These are phyloP conservation scores for Bremia lactucae DNA, from an alignment of 352 stramenopile genomes.

Conservation along the genomic window DNA sequence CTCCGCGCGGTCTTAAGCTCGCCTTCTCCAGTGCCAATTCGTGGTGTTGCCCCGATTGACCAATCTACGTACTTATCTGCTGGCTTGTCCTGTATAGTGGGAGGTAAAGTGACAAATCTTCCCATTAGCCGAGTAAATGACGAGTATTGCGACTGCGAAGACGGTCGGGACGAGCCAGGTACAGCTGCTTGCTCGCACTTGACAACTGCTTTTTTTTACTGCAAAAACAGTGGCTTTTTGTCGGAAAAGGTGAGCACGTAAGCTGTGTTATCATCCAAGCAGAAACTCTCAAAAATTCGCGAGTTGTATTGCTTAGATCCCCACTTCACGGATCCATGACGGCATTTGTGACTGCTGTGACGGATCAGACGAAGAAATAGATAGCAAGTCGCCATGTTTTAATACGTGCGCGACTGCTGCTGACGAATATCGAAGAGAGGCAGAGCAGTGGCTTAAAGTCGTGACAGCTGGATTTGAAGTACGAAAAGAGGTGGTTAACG, in stretches of 20 bases:
- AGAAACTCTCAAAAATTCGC: neutral
- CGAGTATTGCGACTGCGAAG: conserved; percentile 90
- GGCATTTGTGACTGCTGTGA: conserved; percentile 97
- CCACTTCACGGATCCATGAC: conserved; percentile 85
- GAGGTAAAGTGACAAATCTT: conserved; percentile 23
- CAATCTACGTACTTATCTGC: conserved; percentile 13
- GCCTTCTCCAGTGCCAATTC: conserved; percentile 14
- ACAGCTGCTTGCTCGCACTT: conserved; percentile 76
- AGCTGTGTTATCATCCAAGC: too few relatives aligned
- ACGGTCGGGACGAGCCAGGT: conserved; percentile 81
- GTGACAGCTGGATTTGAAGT: conserved; percentile 39
- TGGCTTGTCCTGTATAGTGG: conserved; percentile 26
- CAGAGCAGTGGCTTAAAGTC: conserved; percentile 24
- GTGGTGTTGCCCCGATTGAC: conserved; percentile 30
- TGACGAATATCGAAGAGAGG: conserved; percentile 21
- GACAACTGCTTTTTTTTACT: conserved; percentile 47
- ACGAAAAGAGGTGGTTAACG: conserved; percentile 29
- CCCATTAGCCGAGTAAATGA: conserved; percentile 72
- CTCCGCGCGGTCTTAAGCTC: neutral
- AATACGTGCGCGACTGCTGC: conserved; percentile 45
- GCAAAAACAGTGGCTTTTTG: conserved; percentile 56
- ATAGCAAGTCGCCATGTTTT: conserved; percentile 11
- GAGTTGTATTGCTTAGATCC: conserved; percentile 26
- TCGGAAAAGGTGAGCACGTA: conserved; percentile 36
- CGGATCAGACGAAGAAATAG: conserved; percentile 83